Base-by-base conservation (phyloP, 106 monocot species). In the Gastrodia elata region DNA sequence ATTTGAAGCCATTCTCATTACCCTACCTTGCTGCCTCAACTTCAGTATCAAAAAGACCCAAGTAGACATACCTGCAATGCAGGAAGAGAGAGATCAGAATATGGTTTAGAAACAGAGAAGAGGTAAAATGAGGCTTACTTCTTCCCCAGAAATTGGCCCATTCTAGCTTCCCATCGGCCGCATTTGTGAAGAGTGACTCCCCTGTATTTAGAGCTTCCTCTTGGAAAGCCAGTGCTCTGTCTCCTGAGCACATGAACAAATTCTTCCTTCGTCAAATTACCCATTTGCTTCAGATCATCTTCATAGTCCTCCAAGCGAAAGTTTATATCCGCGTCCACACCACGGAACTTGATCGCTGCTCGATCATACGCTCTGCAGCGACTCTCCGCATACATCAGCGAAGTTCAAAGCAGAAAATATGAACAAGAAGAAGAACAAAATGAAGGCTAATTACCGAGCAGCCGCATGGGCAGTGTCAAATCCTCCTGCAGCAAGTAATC, bases 391-490 rank as follows among this genome's bases (percentile, higher is more conserved):
- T 24, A 65, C 7, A 2, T 30, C 30, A 35, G 26, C 64, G n/a
- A n/a, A n/a, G n/a, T n/a, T n/a, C n/a, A n/a, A n/a, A n/a, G n/a
- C n/a, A n/a, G n/a, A n/a, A n/a, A 8, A 70, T 38, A 38, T 57
- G 32, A 30, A 73, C 14, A 26, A 26, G 5, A 4, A 34, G 52
- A 43, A 8, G 16, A 18, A 27, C 25, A 6, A 8, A 11, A 37
- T 28, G 38, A 11, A 37, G 41, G 38, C 11, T 11, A 27, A 38
- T 1, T 48, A 84, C 87, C 87, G 68, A 13, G 87, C 87, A 32
- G 87, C 87, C 6, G 87, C 84, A 77, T 84, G 79, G 15, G 84
- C 84, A 0, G 87, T 87, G 49, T 87, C 87, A 39, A 87, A 84
- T 73, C 87, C 87, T 68, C 84, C 87, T 88, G 72, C 3, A 73